phyloP scores from a whole-genome alignment of 768 basidiomycete species.

The Filobasidium wieringae region DNA sequence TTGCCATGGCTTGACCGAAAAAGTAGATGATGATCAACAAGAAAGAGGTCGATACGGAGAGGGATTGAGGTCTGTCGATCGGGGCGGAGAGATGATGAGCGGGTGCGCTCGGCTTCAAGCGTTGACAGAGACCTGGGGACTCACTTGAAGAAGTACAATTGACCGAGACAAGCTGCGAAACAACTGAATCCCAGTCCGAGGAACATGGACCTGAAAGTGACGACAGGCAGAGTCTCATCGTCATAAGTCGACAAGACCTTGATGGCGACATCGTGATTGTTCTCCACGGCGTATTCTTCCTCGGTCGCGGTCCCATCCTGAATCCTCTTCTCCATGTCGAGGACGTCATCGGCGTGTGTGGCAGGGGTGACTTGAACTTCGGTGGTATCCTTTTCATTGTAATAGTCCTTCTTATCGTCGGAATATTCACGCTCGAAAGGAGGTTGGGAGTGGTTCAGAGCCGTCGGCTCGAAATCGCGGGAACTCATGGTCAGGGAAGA shows the following conservation, averaged over 20 bases:
- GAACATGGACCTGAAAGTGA: constrained; percentile 34
- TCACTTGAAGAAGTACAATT: constrained; percentile 44
- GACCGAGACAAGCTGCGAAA: constrained; percentile 34
- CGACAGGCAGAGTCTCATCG: constrained; percentile 20
- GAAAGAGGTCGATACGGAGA: constrained; percentile 30
- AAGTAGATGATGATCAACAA: constrained; percentile 33
- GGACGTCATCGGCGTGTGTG: constrained; percentile 12
- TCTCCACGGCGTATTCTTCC: constrained; percentile 12
- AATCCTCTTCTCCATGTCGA: constrained; percentile 8
- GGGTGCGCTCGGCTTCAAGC: background rate
- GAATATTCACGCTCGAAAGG: no score
- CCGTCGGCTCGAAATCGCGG: no score
- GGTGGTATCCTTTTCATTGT: no score
- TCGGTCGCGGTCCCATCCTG: constrained; percentile 7
- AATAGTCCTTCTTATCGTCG: no score
- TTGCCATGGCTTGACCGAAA: constrained; percentile 20
- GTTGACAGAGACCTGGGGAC: constrained; percentile 23
- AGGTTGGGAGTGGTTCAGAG: no score
- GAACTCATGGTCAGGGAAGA: no score
- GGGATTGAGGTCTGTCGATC: no score
- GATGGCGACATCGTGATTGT: constrained; percentile 42
- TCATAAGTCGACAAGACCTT: constrained; percentile 39
- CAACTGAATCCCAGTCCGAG: constrained; percentile 31
- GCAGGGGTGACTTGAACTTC: no score
- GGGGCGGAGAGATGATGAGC: no score